phyloP scores from a whole-genome alignment of 805 yeast species.

The Maudiozyma saulgeensis region DNA sequence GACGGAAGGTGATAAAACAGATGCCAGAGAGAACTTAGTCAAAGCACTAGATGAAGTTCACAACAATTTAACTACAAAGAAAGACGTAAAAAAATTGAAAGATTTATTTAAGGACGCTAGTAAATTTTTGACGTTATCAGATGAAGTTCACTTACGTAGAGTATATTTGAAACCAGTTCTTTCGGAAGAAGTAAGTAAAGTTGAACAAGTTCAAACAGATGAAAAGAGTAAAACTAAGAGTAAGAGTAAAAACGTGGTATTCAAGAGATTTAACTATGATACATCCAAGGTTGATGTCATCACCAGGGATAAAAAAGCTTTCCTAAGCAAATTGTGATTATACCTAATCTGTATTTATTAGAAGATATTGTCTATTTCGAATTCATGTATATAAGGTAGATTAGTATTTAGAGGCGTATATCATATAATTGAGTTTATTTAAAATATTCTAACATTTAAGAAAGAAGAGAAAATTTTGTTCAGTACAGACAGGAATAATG shows the following conservation, averaged over 20 bases:
- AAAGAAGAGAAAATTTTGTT: too few species aligned
- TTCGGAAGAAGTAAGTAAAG: slow-evolving; percentile 32
- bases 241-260: slow-evolving; percentile 35
- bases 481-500: neutral
- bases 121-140: slow-evolving; percentile 21
- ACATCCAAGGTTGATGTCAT: slow-evolving; percentile 43
- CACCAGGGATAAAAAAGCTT: slow-evolving; percentile 46
- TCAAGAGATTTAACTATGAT: slow-evolving; percentile 53
- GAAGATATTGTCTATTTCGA: neutral
- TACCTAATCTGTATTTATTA: neutral
- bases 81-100: slow-evolving; percentile 33
- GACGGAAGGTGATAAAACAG: slow-evolving; percentile 26
- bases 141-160: slow-evolving; percentile 35
- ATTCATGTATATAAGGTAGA: neutral
- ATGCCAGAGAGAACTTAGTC: slow-evolving; percentile 20
- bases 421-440: neutral
- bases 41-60: slow-evolving; percentile 15
- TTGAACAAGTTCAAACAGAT: neutral
- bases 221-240: slow-evolving; percentile 33
- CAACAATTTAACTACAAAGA: slow-evolving; percentile 7
- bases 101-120: slow-evolving; percentile 34
- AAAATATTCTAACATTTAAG: neutral
- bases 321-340: slow-evolving; percentile 21
- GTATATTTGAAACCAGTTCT: slow-evolving; percentile 46
- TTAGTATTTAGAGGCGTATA: neutral